Percentiles rank a stretch among this genome's conserved stretches.
These are phyloP conservation scores for Samsoniella hepiali DNA, from an alignment of 2,329 filamentous ascomycete genomes.

Conservation along the genomic window DNA sequence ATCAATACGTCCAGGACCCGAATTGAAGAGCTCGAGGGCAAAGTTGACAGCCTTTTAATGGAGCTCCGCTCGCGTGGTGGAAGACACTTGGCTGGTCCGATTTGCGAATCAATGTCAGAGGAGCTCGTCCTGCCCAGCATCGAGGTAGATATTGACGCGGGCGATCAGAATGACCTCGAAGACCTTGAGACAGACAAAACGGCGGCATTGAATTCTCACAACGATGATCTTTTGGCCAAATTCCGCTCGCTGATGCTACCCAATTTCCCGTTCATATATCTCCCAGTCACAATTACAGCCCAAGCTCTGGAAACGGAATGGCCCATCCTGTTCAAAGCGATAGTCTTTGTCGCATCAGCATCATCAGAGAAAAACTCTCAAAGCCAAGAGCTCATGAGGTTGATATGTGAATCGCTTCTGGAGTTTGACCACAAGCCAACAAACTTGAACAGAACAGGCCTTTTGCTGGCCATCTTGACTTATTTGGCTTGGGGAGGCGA, in stretches of 20 bases:
- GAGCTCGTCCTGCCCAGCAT: neutral
- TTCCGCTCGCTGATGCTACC: neutral
- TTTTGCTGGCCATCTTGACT: neutral
- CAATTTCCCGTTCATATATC: slow-evolving; percentile 1
- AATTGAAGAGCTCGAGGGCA: slow-evolving; percentile 6
- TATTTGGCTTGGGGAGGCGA: slow-evolving; percentile 2
- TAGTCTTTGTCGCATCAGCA: neutral
- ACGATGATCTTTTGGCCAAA: neutral
- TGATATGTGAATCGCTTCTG: neutral
- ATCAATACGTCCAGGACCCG: neutral
- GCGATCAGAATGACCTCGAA: neutral
- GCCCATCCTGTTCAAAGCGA: neutral
- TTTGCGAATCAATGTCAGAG: neutral
- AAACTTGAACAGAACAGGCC: neutral
- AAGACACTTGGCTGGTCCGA: neutral
- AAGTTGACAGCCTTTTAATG: neutral
- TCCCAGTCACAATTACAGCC: neutral
- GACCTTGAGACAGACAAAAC: neutral
- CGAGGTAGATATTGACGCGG: neutral
- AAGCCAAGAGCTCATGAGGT: neutral
- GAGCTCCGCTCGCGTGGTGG: neutral
- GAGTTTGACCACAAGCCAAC: neutral
- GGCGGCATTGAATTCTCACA: too few relatives aligned
- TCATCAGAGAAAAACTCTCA: neutral
- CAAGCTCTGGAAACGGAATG: neutral